These are phyloP conservation scores for Gardenia jasminoides DNA, from an alignment of 257 asterid genomes.

Conservation along the genomic window DNA sequence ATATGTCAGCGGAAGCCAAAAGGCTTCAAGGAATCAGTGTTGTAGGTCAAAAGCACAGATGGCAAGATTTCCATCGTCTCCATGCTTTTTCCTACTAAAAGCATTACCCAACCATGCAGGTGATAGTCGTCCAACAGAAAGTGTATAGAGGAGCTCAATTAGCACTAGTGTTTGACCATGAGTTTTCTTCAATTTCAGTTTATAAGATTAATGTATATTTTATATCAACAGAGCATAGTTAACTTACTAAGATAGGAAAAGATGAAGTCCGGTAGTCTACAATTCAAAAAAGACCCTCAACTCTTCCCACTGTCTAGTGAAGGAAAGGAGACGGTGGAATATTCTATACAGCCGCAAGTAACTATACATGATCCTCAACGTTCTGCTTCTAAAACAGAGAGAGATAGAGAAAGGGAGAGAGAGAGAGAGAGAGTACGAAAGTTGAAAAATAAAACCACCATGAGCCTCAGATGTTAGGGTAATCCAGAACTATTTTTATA, in stretches of 20 bases:
- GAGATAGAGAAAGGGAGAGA: neutral
- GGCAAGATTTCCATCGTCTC: neutral
- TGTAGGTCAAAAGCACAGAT: neutral
- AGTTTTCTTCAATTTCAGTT: neutral
- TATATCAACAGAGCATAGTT: too few relatives aligned
- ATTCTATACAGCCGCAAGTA: neutral
- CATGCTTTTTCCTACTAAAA: neutral
- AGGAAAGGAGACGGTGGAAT: neutral
- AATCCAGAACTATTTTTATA: neutral
- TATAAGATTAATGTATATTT: neutral
- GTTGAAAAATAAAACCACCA: too few relatives aligned
- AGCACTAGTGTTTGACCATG: neutral
- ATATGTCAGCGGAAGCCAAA: neutral
- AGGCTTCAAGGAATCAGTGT: neutral
- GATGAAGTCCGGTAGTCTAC: neutral
- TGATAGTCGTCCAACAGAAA: neutral
- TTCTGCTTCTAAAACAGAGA: neutral
- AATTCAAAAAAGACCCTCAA: neutral
- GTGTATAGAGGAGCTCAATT: conserved; percentile 1
- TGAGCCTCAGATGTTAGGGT: neutral
- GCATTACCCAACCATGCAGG: neutral
- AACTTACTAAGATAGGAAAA: neutral
- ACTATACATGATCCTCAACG: neutral
- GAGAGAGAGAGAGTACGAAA: neutral
- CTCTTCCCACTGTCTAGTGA: neutral